Evolutionary conservation across 306 rosid species (phyloP), one percentile per base, ranked within the genome.

Genomic region (Sicyos edulis): DNA sequence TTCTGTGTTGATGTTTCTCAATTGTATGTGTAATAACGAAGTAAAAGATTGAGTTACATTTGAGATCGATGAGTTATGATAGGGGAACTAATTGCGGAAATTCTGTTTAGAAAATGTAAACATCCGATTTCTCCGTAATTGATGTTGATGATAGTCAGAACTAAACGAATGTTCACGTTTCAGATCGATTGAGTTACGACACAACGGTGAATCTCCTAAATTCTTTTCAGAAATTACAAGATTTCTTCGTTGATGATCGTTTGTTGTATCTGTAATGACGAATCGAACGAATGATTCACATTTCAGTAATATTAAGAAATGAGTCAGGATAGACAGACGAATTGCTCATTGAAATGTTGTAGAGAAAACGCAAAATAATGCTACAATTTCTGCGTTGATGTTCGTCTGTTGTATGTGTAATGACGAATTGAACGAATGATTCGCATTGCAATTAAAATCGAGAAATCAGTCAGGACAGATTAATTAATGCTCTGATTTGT

Each of bases 401-500:
- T n/a, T n/a, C n/a, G n/a, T n/a, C n/a, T n/a, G n/a, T n/a, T n/a
- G n/a, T n/a, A n/a, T n/a, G n/a, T n/a, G n/a, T n/a, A n/a, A n/a
- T n/a, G n/a, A n/a, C n/a, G n/a, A n/a, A n/a, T n/a, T n/a, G n/a
- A n/a, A n/a, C n/a, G n/a, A n/a, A n/a, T n/a, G n/a, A n/a, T n/a
- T n/a, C n/a, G n/a, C n/a, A n/a, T n/a, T n/a, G n/a, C n/a, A n/a
- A n/a, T n/a, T n/a, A n/a, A n/a, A n/a, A n/a, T n/a, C n/a, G n/a
- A n/a, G n/a, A n/a, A n/a, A n/a, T n/a, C n/a, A n/a, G n/a, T n/a
- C n/a, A n/a, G n/a, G n/a, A n/a, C n/a, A n/a, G n/a, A n/a, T n/a
- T n/a, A n/a, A n/a, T n/a, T n/a, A n/a, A n/a, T n/a, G 67, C 67
- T 61, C 47, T 21, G 21, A 61, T 61, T 61, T 61, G 10, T 59